Base-by-base conservation (phyloP, 352 stramenopile genomes). In the Pythium guiyangense region DNA sequence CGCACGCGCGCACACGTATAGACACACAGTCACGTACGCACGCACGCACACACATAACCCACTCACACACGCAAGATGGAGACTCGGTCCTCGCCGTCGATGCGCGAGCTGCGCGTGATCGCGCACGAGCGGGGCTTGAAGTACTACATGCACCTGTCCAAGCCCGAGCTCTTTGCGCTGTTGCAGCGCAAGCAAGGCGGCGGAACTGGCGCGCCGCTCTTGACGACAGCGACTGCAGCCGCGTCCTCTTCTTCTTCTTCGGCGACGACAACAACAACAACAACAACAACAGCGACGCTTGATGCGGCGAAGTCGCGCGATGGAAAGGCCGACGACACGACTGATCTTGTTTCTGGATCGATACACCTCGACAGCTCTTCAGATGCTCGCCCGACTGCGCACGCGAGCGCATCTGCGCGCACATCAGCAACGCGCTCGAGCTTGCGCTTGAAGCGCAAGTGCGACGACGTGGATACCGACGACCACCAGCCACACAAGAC, bases 141-240 rank as follows among this genome's bases (percentile, higher is more conserved):
- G 71, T 88, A 92, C 68, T 94, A 87, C 67, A 58, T 77, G 59
- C 84, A 92, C 56, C 58, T 94, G 46, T 90, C 79, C 44, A 94
- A 94, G 59, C 79, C 77, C 25, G 76, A 94, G 64, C 69, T 94
- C 27, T 88, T 86, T 59, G 74, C 79, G 57, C 68, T 91, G 26
- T 57, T 94, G 52, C 81, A 90, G 57, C 79, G 79, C 47, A 89
- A 90, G 52, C 74, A 86, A 68, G 78, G 81, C 49, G 81, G 81
- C 22, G 81, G 76, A 6, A 65, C 64, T 4, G 35, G 55, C 2
- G 42, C 47, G 8, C 4, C 26, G 29, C 0, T 61, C 22, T 54
- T 22, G 15, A 35, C 62, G n/a, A 51, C 54, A 8, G 20, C 17
- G 37, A 69, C 64, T 26, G 54, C 49, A 25, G 18, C 55, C 14